These are phyloP conservation scores for Brachypodium distachyon DNA, from an alignment of 202 grass and related monocot genomes.

Conservation along the genomic window DNA sequence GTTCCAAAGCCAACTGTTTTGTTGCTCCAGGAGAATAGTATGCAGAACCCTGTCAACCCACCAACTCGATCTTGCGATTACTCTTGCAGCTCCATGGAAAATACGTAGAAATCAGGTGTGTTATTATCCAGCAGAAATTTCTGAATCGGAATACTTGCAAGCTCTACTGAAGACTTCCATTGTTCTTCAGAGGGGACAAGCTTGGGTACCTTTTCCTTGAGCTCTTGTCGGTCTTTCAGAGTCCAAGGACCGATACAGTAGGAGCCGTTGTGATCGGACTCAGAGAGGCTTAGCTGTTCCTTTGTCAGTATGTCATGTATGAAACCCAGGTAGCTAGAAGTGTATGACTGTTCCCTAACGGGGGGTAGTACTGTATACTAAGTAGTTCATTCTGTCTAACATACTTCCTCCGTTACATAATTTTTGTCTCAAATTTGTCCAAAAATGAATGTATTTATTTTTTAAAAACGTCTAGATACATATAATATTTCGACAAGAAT, in stretches of 20 bases:
- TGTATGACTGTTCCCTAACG: background rate
- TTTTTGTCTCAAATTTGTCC: too few species aligned
- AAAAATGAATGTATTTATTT: too few species aligned
- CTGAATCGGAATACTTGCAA: too few species aligned
- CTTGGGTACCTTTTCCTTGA: background rate
- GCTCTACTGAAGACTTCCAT: background rate
- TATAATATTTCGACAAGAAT: too few species aligned
- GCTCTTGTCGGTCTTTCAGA: background rate
- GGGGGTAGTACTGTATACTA: too few species aligned
- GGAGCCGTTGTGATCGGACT: background rate
- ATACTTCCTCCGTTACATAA: too few species aligned
- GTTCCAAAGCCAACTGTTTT: too few species aligned
- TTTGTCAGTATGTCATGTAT: background rate
- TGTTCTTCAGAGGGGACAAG: background rate
- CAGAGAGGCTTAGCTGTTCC: background rate
- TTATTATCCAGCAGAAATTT: background rate
- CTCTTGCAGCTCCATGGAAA: too few species aligned
- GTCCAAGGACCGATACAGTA: background rate
- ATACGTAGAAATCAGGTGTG: background rate
- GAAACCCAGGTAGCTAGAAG: background rate
- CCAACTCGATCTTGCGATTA: too few species aligned
- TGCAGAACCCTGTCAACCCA: too few species aligned
- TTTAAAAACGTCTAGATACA: too few species aligned
- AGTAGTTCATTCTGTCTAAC: background rate
- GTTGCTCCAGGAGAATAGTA: too few species aligned